Conservation (phyloP, 441 rosid species). For the Oxalis stricta region DNA sequence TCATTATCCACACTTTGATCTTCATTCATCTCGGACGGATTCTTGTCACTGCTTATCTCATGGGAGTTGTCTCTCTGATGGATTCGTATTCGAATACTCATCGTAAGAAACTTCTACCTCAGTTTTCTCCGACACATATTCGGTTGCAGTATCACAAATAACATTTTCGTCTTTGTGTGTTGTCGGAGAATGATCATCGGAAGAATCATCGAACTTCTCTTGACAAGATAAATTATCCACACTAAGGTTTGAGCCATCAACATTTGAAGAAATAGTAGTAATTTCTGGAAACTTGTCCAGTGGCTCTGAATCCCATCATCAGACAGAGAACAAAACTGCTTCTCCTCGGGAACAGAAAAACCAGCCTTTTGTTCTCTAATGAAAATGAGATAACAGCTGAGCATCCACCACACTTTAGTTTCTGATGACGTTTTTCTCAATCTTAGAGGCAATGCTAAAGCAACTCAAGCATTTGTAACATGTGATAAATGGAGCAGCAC, state of each 20-base stretch:
- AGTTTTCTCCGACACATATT: constrained; percentile 8
- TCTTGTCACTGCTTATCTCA: constrained; percentile 17
- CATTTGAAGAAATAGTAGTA: constrained; percentile 5
- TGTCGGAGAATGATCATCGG: constrained; percentile 10
- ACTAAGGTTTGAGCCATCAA: constrained; percentile 4
- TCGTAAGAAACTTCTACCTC: constrained; percentile 21
- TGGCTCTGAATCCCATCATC: constrained; percentile 11
- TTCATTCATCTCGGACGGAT: constrained; percentile 11
- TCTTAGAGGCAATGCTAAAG: constrained; percentile 18
- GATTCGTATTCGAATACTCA: constrained; percentile 14
- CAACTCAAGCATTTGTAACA: constrained; percentile 27
- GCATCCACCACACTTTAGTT: constrained; percentile 26
- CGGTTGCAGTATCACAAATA: constrained; percentile 7
- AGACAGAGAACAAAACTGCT: constrained; percentile 1
- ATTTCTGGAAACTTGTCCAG: constrained; percentile 2
- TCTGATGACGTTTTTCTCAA: constrained; percentile 9
- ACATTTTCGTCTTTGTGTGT: no score
- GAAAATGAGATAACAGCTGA: constrained; percentile 14
- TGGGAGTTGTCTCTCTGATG: constrained; percentile 16
- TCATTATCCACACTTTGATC: constrained; percentile 12
- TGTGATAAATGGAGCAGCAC: constrained; percentile 29
- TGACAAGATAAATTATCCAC: no score
- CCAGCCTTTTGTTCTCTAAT: constrained; percentile 12
- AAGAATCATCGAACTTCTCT: constrained; percentile 16
- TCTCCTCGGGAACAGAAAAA: constrained; percentile 12